A percentile compares a stretch with the other conserved stretches of the same genome.
phyloP scores from a whole-genome alignment of 345 rosid species.

The Gossypium raimondii region DNA sequence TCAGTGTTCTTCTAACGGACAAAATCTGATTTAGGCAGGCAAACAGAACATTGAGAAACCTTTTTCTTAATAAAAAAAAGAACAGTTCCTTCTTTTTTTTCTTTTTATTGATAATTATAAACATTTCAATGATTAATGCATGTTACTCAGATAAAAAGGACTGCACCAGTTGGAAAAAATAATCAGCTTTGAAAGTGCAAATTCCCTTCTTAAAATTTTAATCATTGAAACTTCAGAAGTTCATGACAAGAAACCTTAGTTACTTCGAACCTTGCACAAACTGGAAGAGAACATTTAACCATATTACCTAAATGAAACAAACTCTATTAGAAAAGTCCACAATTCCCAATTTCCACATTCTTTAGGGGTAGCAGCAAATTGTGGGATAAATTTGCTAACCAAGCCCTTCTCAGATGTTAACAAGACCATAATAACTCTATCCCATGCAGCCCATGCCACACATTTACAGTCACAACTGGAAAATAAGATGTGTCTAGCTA shows the following conservation, averaged over 20 bases:
- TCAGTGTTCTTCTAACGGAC: background rate
- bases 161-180: background rate
- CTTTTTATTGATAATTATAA: background rate
- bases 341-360: background rate
- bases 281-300: background rate
- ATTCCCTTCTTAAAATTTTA: background rate
- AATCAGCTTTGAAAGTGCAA: constrained; percentile 1
- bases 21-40: background rate
- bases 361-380: background rate
- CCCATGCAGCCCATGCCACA: background rate
- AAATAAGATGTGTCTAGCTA: background rate
- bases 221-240: background rate
- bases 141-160: background rate
- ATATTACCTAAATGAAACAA: background rate
- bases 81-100: background rate
- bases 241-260: background rate
- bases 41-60: background rate
- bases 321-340: background rate
- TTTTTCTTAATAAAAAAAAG: too few relatives aligned
- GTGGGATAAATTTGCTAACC: background rate
- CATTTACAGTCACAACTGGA: background rate
- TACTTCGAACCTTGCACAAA: constrained; percentile 3
- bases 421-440: background rate
- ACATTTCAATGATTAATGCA: background rate
- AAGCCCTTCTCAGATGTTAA: background rate